phyloP scores from a whole-genome alignment of 108 stramenopile genomes.

The Stephanodiscus minutulus region DNA sequence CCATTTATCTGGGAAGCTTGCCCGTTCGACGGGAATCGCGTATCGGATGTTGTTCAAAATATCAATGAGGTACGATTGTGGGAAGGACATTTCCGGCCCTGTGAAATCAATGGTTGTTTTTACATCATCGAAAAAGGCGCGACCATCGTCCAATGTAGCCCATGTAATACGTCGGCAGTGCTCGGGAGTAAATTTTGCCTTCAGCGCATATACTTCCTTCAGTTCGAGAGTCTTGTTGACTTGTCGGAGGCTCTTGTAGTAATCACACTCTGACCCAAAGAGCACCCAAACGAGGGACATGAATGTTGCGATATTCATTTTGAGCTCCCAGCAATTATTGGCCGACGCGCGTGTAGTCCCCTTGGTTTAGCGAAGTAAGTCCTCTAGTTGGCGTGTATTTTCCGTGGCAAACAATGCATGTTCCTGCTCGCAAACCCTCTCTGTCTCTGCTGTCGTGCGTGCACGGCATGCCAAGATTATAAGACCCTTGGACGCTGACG shows the following conservation, averaged over 20 bases:
- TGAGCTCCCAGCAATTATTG: neutral
- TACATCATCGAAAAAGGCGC: neutral
- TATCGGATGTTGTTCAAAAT: too few species aligned
- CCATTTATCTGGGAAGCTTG: too few species aligned
- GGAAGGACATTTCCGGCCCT: too few species aligned
- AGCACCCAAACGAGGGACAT: neutral
- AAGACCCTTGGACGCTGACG: neutral
- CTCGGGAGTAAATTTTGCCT: neutral
- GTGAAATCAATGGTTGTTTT: neutral
- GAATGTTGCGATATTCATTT: neutral
- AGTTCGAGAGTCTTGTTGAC: neutral
- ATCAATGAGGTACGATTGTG: too few species aligned
- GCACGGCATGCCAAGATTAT: neutral
- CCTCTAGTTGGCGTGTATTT: neutral
- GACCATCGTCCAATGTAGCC: neutral
- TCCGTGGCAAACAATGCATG: neutral
- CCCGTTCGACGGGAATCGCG: too few species aligned
- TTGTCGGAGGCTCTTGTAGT: neutral
- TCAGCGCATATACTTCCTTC: neutral
- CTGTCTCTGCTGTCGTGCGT: neutral
- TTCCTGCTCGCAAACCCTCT: neutral
- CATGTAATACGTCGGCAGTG: neutral
- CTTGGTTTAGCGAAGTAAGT: neutral
- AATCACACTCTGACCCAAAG: neutral
- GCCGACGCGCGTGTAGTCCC: neutral